Evolutionary conservation across 1,139 yeast species (phyloP), one percentile per base, ranked within the genome.

Genomic region (Meyerozyma carpophila): DNA sequence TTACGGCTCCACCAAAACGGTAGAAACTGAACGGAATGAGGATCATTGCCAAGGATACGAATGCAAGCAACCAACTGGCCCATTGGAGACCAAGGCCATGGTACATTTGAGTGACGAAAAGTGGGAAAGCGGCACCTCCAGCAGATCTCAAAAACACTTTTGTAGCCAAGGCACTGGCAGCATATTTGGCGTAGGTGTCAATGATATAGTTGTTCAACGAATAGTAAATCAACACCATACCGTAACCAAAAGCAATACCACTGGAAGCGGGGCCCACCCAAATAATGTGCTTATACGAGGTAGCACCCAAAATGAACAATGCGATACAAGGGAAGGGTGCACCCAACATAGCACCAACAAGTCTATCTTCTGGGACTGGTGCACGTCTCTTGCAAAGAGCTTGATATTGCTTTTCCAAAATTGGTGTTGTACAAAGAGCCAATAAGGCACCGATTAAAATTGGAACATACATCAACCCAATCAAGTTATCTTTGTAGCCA

Each of bases 221-320:
- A 61, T 88, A 87, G 64, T 88, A 89, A 57, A 88, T 82, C 56
- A 89, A 71, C 44, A 88, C 95, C 95, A 89, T 87, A 48, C 96
- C 96, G 57, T 79, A 88, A 31, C 96, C 96, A 61, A 88, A 88
- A 0, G 94, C 88, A 41, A 89, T 63, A 50, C 96, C 96, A 2
- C 95, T 77, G 24, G 95, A 85, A 7, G 96, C 94, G 13, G 96
- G 96, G 24, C 95, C 96, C 36, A 90, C 96, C 95, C 96, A 89
- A 47, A 88, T 82, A 50, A 89, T 76, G 52, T 81, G 83, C 52
- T 84, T 78, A 55, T 76, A 81, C 0, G 95, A 81, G 4, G 96
- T 89, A 16, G 96, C 95, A 59, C 96, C 97, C 44, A 89, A 71
- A 53, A 89, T 87, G 71, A 90, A 89, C 46, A 89, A 69, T 0